These are phyloP conservation scores for Vitis hybrid DNA, from an alignment of 177 flowering plant genomes.

Conservation along the genomic window DNA sequence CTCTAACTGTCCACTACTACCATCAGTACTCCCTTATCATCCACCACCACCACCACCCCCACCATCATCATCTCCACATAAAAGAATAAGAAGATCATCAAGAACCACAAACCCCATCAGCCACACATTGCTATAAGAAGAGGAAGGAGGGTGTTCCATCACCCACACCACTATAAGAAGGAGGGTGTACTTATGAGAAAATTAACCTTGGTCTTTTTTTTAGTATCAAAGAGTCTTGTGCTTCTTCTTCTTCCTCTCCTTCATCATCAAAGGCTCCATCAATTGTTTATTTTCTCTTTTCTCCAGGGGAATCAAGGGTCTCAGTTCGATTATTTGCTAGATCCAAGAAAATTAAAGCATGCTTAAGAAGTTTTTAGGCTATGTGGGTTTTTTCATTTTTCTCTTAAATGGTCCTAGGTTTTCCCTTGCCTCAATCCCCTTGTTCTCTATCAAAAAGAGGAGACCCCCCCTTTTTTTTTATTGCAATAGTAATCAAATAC, in stretches of 20 bases:
- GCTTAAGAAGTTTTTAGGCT: not conserved
- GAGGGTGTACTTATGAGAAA: not conserved
- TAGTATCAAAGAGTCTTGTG: constrained; percentile 2
- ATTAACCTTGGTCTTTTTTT: constrained; percentile 8
- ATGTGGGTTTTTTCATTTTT: constrained; percentile 8
- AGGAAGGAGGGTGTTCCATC: too few species aligned
- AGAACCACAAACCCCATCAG: not conserved
- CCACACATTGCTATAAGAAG: too few species aligned
- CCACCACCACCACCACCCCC: constrained; percentile 16
- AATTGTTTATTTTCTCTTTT: constrained; percentile 3
- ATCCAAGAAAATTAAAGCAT: not conserved
- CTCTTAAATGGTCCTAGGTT: constrained; percentile 8
- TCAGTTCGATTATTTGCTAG: constrained; percentile 45
- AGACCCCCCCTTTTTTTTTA: not conserved
- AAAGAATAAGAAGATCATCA: constrained; percentile 8
- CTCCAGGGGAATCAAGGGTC: constrained; percentile 66
- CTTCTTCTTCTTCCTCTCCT: constrained; percentile 2
- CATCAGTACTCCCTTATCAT: constrained; percentile 27
- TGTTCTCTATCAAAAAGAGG: constrained; percentile 1
- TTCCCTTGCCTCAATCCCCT: constrained; percentile 9
- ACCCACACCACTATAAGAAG: not conserved
- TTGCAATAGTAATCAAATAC: not conserved
- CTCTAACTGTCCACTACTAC: constrained; percentile 23
- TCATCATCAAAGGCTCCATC: not conserved
- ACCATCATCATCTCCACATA: constrained; percentile 8